These are phyloP conservation scores for Skeletonema costatum DNA, from an alignment of 108 stramenopile genomes.

Conservation along the genomic window DNA sequence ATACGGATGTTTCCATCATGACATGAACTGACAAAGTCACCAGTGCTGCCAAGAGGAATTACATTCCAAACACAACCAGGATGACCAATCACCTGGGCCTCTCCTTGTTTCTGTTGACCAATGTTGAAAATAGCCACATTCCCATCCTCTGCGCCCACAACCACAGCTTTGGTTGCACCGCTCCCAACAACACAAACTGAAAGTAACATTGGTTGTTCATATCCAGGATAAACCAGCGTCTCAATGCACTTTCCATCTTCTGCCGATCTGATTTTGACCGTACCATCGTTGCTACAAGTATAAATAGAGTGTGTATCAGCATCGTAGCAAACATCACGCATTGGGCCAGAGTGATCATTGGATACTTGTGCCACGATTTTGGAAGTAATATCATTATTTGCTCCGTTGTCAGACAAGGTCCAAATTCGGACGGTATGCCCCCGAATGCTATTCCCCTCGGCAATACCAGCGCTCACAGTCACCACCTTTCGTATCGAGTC, in stretches of 20 bases:
- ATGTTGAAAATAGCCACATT: conserved; percentile 72
- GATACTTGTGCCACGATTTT: conserved; percentile 48
- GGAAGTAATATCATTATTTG: conserved; percentile 15
- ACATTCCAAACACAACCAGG: conserved; percentile 83
- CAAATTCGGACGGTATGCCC: conserved; percentile 78
- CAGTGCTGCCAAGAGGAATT: conserved; percentile 37
- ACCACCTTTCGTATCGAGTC: conserved; percentile 44
- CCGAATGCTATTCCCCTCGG: conserved; percentile 66
- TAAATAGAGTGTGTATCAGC: conserved; percentile 56
- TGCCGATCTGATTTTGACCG: conserved; percentile 83
- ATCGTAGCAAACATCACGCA: conserved; percentile 74
- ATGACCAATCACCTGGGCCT: conserved; percentile 71
- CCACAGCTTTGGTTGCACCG: conserved; percentile 34
- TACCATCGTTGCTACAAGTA: conserved; percentile 93
- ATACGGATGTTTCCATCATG: conserved; percentile 83
- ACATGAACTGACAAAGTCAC: conserved; percentile 91
- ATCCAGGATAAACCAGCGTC: conserved; percentile 62
- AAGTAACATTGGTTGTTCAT: conserved; percentile 78
- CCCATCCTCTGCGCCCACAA: conserved; percentile 81
- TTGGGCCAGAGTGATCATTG: conserved; percentile 86
- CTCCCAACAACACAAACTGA: conserved; percentile 43
- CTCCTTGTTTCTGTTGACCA: not conserved
- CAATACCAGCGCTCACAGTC: conserved; percentile 80
- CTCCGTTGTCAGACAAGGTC: conserved; percentile 16
- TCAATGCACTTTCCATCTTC: conserved; percentile 75